Base-by-base conservation (phyloP, 371 early-diverging fungal genomes). In the Synchytrium microbalum region DNA sequence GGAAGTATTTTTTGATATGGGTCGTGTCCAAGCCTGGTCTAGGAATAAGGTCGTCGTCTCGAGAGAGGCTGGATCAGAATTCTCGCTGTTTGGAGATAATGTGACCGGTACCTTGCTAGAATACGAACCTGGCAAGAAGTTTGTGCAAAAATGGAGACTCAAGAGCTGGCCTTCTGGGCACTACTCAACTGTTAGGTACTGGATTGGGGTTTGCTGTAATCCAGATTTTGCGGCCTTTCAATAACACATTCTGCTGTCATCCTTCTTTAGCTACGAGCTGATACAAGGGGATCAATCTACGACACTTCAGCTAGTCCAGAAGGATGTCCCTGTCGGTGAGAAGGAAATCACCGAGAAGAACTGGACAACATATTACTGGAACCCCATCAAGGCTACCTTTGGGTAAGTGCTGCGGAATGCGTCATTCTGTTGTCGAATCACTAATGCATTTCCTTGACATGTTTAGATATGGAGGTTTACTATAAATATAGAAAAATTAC, bases 301-400 rank as follows among this genome's bases (percentile, higher is more conserved):
- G 0, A 75, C 70, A 28, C 72, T 96, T 66, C 73, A 87, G 64
- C 69, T 96, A 60, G 81, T 77, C 65, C 97, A 96, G 73, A 84
- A 81, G 0, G 90, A 88, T 29, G 92, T 96, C 28, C 97, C 97
- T 8, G 69, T 92, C 62, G 91, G 90, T 33, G 91, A 95, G 72
- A 87, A 88, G 75, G 93, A 92, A 10, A 75, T 82, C 31, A 90
- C 90, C 10, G 80, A 80, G 67, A 78, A 74, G 33, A 94, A 96
- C 79, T 96, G 97, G 97, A 79, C 80, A 46, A 83, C 83, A 57
- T 95, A 92, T 75, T 96, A 94, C 82, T 95, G 92, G 90, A 85
- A 88, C 76, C 80, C 90, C 58, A 96, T 96, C 75, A 95, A 94
- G 76, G 82, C 80, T 63, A 79, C 91, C 29, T 95, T 94, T 80